Evolutionary conservation across 1,284 basidiomycete species (phyloP), one percentile per base, ranked within the genome.

Genomic region (Athelia psychrophila): DNA sequence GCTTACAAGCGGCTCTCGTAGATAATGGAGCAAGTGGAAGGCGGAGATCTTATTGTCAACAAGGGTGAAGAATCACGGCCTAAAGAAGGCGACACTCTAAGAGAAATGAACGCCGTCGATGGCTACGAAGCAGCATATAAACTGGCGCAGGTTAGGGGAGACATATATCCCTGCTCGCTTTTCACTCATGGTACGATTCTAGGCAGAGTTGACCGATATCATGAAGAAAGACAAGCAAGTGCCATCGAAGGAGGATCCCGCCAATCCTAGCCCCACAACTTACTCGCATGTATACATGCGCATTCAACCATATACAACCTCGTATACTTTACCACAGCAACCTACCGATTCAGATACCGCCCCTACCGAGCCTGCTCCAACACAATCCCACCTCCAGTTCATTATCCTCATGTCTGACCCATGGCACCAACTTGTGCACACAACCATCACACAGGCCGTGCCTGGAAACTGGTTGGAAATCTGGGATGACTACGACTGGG

Each of bases 401-500:
- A 74, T 96, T 49, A 67, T 98, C 33, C 83, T 91, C 54, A 77
- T 98, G 3, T 80, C 80, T 32, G 95, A 97, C 68, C 91, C 94
- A 3, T 74, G 74, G 6, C 92, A 98, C 66, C 78, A 84, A 40
- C 74, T 98, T 48, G 76, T 77, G 5, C 87, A 88, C 64, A 84
- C 83, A 6, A 91, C 90, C 0, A 67, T 91, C 49, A 91, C 90
- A 4, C 95, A 98, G 65, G 79, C 84, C 6, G 78, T 94, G 12
- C 93, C 95, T 0, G 78, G 72, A 6, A 74, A 79, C 51, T 98
- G 95, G 95, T 68, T 97, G 50, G 82, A 86, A 1, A 75, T 95
- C 30, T 94, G 91, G 83, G 94, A 96, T 65, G 83, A 89, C 55
- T 91, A 93, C 64, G 92, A 95, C 49, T 98, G 95, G 95, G 93